Percentiles rank a stretch among this genome's conserved stretches.
phyloP scores from a whole-genome alignment of 164 flowering plant species.

The Annona squamosa region DNA sequence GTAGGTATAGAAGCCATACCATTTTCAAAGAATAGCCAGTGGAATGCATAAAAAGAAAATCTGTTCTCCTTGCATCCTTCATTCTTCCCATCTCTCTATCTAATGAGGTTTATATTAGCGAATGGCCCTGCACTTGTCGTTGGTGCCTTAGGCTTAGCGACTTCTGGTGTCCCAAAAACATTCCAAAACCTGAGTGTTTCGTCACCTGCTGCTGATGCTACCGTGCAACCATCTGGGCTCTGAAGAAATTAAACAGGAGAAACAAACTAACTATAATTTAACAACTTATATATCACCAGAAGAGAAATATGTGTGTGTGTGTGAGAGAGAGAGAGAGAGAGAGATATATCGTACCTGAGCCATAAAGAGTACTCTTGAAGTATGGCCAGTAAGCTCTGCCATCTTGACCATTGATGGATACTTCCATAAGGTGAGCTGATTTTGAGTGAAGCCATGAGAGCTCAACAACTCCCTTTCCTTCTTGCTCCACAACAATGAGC shows the following conservation, averaged over 20 bases:
- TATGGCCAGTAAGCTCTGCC: conserved; percentile 63
- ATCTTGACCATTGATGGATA: conserved; percentile 66
- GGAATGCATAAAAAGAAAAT: too few species aligned
- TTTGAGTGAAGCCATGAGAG: conserved; percentile 55
- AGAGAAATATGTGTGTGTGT: background rate
- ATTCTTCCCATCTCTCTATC: conserved; percentile 17
- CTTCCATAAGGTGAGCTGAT: conserved; percentile 61
- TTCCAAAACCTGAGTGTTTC: conserved; percentile 52
- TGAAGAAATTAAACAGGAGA: conserved; percentile 6
- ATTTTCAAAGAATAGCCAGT: too few species aligned
- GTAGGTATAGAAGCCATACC: too few species aligned
- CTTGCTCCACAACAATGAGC: conserved; percentile 56
- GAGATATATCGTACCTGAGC: conserved; percentile 36
- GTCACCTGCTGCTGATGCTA: conserved; percentile 50
- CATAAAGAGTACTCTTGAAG: conserved; percentile 63
- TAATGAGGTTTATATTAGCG: conserved; percentile 35
- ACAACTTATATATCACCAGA: background rate
- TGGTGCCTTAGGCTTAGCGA: conserved; percentile 24
- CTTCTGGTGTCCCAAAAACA: conserved; percentile 42
- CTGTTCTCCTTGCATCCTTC: too few species aligned
- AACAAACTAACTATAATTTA: background rate
- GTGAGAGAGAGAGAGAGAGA: background rate
- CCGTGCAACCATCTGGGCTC: conserved; percentile 60
- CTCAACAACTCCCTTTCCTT: conserved; percentile 54
- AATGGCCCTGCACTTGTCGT: conserved; percentile 41